These are phyloP conservation scores for Cornus florida DNA, from an alignment of 148 eudicot genomes.

Conservation along the genomic window DNA sequence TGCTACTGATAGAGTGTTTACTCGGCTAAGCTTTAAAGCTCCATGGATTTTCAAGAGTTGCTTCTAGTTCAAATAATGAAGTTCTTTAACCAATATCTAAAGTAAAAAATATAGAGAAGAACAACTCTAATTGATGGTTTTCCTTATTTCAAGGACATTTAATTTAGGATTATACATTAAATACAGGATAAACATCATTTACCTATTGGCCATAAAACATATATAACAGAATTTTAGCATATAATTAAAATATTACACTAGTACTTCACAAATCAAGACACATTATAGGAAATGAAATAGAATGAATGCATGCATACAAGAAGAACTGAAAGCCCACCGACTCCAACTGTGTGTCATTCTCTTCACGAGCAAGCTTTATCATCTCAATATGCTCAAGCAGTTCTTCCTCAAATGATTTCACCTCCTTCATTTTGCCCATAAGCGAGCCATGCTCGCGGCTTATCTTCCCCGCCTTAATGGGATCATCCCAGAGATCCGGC, in stretches of 20 bases:
- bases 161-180: background rate
- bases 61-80: background rate
- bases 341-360: constrained; percentile 89
- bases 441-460: constrained; percentile 93
- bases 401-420: constrained; percentile 77
- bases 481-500: constrained; percentile 94
- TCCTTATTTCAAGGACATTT: background rate
- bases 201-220: background rate
- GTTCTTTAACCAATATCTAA: background rate
- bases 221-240: constrained; percentile 1
- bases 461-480: constrained; percentile 81
- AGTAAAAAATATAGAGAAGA: too few relatives aligned
- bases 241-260: background rate
- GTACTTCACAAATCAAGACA: background rate
- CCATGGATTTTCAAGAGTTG: background rate
- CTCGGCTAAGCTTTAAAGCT: too few relatives aligned
- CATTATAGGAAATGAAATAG: background rate
- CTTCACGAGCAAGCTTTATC: constrained; percentile 96
- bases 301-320: constrained; percentile 67
- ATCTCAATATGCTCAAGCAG: constrained; percentile 91
- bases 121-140: background rate
- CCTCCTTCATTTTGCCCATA: constrained; percentile 76
- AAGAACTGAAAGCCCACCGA: constrained; percentile 76
- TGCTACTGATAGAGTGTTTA: too few relatives aligned
- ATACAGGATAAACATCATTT: too few relatives aligned